Conservation (phyloP, 768 basidiomycete species). For the Trametes gibbosa region DNA sequence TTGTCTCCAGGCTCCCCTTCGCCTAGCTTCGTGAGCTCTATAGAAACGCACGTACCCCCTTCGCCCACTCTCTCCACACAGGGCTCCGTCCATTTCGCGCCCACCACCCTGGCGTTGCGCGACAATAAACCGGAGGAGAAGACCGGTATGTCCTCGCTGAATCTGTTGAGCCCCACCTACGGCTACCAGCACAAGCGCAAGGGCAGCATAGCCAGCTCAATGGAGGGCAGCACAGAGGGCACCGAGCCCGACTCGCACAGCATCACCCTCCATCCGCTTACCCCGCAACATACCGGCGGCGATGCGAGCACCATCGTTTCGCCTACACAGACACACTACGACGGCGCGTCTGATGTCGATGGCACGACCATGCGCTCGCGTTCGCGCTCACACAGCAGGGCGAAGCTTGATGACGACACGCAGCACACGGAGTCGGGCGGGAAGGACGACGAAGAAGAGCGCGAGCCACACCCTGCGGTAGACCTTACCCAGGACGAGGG, state of each 20-base stretch:
- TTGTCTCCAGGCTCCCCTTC: conserved; percentile 27
- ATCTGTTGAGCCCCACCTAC: conserved; percentile 44
- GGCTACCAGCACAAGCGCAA: conserved; percentile 47
- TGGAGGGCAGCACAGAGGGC: conserved; percentile 50
- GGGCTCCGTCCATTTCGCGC: conserved; percentile 53
- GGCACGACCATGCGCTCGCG: conserved; percentile 21
- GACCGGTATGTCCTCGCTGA: conserved; percentile 50
- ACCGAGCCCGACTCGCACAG: conserved; percentile 31
- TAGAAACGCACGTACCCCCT: conserved; percentile 51
- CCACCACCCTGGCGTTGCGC: conserved; percentile 54
- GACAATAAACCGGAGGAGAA: conserved; percentile 65
- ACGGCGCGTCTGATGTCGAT: conserved; percentile 32
- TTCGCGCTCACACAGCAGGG: conserved; percentile 12
- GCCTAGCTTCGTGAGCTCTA: conserved; percentile 35
- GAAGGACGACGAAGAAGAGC: conserved; percentile 10
- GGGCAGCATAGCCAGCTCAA: conserved; percentile 54
- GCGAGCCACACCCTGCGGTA: conserved; percentile 28
- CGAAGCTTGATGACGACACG: conserved; percentile 13
- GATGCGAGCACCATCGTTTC: conserved; percentile 37
- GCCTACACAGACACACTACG: conserved; percentile 38
- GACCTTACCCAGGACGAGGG: conserved; percentile 41
- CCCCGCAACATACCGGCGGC: conserved; percentile 32
- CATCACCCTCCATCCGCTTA: conserved; percentile 23
- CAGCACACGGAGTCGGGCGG: not conserved
- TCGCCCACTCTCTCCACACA: conserved; percentile 71